Base-by-base conservation (phyloP, 2,329 filamentous ascomycete genomes). In the Biscogniauxia sp. region DNA sequence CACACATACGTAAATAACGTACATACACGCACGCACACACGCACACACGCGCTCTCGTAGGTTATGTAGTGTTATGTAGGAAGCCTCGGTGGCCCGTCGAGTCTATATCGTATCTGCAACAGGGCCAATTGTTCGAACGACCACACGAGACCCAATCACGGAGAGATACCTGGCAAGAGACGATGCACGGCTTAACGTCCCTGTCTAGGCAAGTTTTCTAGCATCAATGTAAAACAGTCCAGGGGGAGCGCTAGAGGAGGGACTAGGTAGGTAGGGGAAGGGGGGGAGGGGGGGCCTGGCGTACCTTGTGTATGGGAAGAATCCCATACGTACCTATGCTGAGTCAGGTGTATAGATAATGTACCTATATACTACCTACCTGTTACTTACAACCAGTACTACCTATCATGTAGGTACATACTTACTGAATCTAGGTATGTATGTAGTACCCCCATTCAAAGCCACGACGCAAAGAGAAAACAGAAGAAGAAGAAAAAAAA, bases 141-240 rank as follows among this genome's bases (percentile, higher is more conserved):
- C 37, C 37, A 45, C 37, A n/a, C 37, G 37, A 45, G 50, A 19
- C 20, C 50, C 50, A 51, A 51, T 51, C 50, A 51, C 19, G 20
- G 9, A 51, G 19, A 54, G 58, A 37, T 20, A 20, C 20, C 49
- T 57, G 20, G 45, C 25, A 37, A 41, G 56, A 56, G 54, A 62
- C 9, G 28, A 28, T 28, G 56, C 56, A 61, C 54, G 56, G 60
- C 28, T 23, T 60, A 56, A 56, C 54, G 56, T 53, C 58, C 58
- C 63, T 17, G 25, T 20, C 25, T 45, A 32, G 53, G 52, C 23
- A 54, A 20, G 52, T 17, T 20, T 32, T 56, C 53, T 60, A 70
- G 68, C 68, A 70, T 75, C 70, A 75, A 75, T 72, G 70, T 73
- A 73, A 75, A 75, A 75, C 73, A 73, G 56, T 62, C 71, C 72